Percentiles rank a stretch among this genome's conserved stretches.
Evolutionary conservation across 768 basidiomycete species (phyloP).

Genomic region (Crassisporium funariophilum): DNA sequence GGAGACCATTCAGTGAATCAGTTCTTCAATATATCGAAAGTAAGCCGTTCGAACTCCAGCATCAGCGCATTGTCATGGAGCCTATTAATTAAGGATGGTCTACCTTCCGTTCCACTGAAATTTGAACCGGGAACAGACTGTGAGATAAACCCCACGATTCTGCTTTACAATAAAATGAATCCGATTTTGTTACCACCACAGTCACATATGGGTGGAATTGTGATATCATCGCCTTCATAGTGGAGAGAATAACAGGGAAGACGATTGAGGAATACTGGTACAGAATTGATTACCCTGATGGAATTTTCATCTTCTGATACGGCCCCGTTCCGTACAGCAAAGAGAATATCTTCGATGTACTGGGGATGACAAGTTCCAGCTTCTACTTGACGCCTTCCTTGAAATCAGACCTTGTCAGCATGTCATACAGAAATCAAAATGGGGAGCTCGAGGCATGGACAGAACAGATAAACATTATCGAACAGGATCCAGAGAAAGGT

Average conservation of each 20-base stretch:
- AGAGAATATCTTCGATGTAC: slow-evolving; percentile 30
- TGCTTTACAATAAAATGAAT: neutral
- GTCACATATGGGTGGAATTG: slow-evolving; percentile 33
- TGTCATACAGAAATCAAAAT: slow-evolving; percentile 21
- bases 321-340: slow-evolving; percentile 19
- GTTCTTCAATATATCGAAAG: too few relatives aligned
- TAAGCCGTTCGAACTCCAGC: too few relatives aligned
- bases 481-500: slow-evolving; percentile 29
- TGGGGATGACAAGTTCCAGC: slow-evolving; percentile 29
- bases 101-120: slow-evolving; percentile 25
- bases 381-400: slow-evolving; percentile 30
- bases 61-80: too few relatives aligned
- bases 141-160: slow-evolving; percentile 12
- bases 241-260: slow-evolving; percentile 31
- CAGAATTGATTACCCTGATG: too few relatives aligned
- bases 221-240: slow-evolving; percentile 32
- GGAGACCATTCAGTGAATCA: too few relatives aligned
- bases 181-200: slow-evolving; percentile 1
- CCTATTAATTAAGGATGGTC: slow-evolving; percentile 20
- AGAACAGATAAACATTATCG: slow-evolving; percentile 19
- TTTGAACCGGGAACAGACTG: slow-evolving; percentile 36
- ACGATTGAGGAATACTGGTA: slow-evolving; percentile 31
- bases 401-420: slow-evolving; percentile 14
- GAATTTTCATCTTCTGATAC: neutral
- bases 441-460: slow-evolving; percentile 15